phyloP scores from a whole-genome alignment of 768 basidiomycete genomes.

The Naganishia antarctica region DNA sequence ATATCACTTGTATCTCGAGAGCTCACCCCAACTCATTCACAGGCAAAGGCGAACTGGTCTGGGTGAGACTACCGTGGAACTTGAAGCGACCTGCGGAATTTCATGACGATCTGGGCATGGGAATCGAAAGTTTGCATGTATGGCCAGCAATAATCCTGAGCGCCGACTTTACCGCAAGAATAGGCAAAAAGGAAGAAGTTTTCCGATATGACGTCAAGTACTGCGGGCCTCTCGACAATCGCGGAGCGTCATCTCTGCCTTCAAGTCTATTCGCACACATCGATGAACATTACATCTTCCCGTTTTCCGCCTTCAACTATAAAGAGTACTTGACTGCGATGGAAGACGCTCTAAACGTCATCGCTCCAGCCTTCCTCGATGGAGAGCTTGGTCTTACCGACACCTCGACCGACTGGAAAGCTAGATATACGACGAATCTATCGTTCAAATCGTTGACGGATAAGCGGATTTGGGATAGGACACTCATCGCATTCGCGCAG shows the following conservation, averaged over 20 bases:
- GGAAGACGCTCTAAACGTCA: constrained; percentile 16
- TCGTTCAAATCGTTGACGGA: constrained; percentile 3
- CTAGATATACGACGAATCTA: constrained; percentile 1
- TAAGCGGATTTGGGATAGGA: constrained; percentile 3
- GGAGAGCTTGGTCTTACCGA: constrained; percentile 13
- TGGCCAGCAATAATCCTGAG: constrained; percentile 15
- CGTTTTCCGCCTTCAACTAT: constrained; percentile 13
- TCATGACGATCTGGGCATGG: constrained; percentile 5
- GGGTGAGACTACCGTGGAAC: constrained; percentile 10
- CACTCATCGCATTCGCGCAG: constrained; percentile 13
- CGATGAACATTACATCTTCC: constrained; percentile 13
- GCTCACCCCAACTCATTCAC: neutral
- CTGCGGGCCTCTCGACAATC: constrained; percentile 18
- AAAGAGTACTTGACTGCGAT: constrained; percentile 1
- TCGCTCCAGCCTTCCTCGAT: constrained; percentile 11
- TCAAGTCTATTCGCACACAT: constrained; percentile 8
- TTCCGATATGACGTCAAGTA: constrained; percentile 12
- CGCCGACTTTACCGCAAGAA: neutral
- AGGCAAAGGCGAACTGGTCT: constrained; percentile 16
- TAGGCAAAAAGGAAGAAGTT: constrained; percentile 6
- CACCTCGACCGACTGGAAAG: constrained; percentile 1
- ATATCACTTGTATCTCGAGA: neutral
- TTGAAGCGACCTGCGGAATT: neutral
- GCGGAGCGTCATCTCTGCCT: neutral
- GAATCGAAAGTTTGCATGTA: neutral